Evolutionary conservation across 139 green algal species (phyloP), one percentile per base, ranked within the genome.

Genomic region (Astrephomene gubernaculifera): DNA sequence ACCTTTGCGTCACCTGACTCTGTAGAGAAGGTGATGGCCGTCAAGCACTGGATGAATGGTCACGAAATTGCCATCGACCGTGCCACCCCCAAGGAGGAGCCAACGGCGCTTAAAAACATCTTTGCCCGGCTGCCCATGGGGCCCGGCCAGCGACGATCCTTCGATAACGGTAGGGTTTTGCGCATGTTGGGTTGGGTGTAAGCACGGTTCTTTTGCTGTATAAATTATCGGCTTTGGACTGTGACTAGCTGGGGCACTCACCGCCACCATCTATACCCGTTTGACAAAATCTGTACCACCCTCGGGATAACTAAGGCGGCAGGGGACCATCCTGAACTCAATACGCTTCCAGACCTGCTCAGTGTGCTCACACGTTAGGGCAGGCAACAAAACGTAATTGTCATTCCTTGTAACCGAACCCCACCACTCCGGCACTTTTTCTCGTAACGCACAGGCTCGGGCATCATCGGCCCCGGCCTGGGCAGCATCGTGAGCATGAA

Each of bases 11-110:
- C 84, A 9, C 81, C 93, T 4, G 92, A 96, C 49, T 93, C 92
- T 4, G 93, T 96, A 39, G 95, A 96, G 82, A 90, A 91, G 53
- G 79, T 90, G 2, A 91, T 95, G 87, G 88, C 89, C 0, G 88
- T 90, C 38, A 95, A 94, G 89, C 92, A 95, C 91, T 94, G 88
- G 70, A 88, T 98, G 65, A 92, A 95, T 60, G 95, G 94, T 35
- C 92, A 96, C 61, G 96, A 98, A 83, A 91, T 98, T 29, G 95
- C 95, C 27, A 95, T 98, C 27, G 95, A 98, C 89, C 74, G 94
- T 24, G 96, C 96, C 7, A 97, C 94, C 0, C 96, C 96, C 39
- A 98, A 98, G 88, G 96, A 96, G 70, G 89, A 92, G 86, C 82
- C 82, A 9, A 85, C 87, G 7, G 72, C 44, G 31, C 69, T 88